phyloP scores from a whole-genome alignment of 192 early-diverging fungal species.

The Cetraspora pellucida region DNA sequence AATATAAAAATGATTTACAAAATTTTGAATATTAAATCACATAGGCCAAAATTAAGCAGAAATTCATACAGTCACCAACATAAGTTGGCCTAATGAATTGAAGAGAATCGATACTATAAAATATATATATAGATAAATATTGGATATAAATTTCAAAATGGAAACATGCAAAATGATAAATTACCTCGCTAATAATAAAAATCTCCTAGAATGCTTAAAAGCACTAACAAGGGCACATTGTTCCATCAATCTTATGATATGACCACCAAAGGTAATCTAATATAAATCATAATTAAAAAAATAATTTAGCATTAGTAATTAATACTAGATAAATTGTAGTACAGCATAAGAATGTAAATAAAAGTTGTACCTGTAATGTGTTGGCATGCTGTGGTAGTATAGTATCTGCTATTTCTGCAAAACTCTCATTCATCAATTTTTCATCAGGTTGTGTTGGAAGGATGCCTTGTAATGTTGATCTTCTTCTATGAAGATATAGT shows the following conservation, averaged over 20 bases:
- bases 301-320: background rate
- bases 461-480: background rate
- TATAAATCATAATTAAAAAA: background rate
- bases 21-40: background rate
- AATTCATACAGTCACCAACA: constrained; percentile 45
- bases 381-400: constrained; percentile 79
- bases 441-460: constrained; percentile 17
- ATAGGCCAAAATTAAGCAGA: background rate
- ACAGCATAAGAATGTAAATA: background rate
- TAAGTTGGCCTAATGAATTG: constrained; percentile 58
- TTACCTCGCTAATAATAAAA: constrained; percentile 63
- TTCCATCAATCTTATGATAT: constrained; percentile 77
- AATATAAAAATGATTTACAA: too few relatives aligned
- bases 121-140: constrained; percentile 3
- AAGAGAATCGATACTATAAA: constrained; percentile 56
- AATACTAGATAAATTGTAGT: too few relatives aligned
- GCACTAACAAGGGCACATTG: constrained; percentile 62
- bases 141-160: background rate
- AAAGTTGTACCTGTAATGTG: constrained; percentile 38
- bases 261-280: constrained; percentile 70
- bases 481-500: constrained; percentile 21
- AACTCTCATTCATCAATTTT: constrained; percentile 48
- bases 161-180: background rate
- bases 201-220: constrained; percentile 52
- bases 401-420: constrained; percentile 64